Base-by-base conservation (phyloP, 495 filamentous ascomycete species). In the Podospora comata region DNA sequence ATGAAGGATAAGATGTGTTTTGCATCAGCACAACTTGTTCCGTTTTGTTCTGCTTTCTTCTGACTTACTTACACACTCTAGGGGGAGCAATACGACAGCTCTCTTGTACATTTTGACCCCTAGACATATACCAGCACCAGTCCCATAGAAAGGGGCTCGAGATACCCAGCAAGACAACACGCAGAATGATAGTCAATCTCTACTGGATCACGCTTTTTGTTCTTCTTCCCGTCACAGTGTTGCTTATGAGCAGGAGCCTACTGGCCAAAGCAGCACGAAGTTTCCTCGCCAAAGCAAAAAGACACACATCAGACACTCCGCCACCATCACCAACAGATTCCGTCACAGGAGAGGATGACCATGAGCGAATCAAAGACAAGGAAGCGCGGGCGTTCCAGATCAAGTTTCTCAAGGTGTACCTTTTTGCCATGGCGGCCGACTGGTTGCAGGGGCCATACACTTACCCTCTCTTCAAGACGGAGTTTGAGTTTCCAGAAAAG, bases 381-480 rank as follows among this genome's bases (percentile, higher is more conserved):
- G 55, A 58, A n/a, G 55, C 55, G 23, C 55, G 55, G n/a, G 55
- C 55, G n/a, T 58, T 58, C 23, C 55, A 58, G 55, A 58, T 58
- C 55, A 58, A 58, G 23, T 58, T 58, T n/a, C 55, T 58, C 55
- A 58, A 58, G 55, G 55, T 58, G 13, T 58, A 58, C 18, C 55
- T 58, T 5, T 58, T 58, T 6, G 55, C 55, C 55, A 58, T 58
- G 55, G 55, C 55, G 7, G 55, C 55, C 5, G 55, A 58, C 55
- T 58, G 55, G 55, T n/a, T 58, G n/a, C 55, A 58, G n/a, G 55
- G 55, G 55, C 55, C 55, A 13, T 58, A 58, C 55, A 58, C 55
- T 9, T 58, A 58, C 55, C 55, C 55, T 1, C 23, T 58, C n/a
- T 26, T 58, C n/a, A 58, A 58, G 11, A 58, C 55, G 0, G 55